phyloP scores from a whole-genome alignment of 2,329 filamentous ascomycete species.

The Aspergillus fumigatus region DNA sequence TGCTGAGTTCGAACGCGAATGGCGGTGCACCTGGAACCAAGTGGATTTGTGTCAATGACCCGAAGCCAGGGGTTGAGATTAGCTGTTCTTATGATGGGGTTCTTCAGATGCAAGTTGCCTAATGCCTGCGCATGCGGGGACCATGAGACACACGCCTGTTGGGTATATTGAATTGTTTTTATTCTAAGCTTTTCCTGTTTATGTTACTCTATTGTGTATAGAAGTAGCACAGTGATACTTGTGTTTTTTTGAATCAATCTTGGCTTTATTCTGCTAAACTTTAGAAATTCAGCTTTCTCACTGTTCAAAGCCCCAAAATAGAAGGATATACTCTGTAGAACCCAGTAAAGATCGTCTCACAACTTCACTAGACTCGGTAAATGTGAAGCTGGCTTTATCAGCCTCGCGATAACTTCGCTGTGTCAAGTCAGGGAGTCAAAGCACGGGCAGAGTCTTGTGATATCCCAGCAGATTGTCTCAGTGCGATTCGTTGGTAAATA shows the following conservation, averaged over 20 bases:
- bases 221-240: neutral
- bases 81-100: conserved; percentile 14
- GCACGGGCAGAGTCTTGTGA: no score
- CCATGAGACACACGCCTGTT: no score
- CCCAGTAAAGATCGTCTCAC: neutral
- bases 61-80: conserved; percentile 5
- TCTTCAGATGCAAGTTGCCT: conserved; percentile 5
- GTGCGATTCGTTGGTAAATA: neutral
- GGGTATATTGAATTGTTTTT: no score
- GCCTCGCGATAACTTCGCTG: no score
- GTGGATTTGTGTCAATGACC: conserved; percentile 17
- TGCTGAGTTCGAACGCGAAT: conserved; percentile 4
- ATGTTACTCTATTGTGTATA: no score
- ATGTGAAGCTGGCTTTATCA: no score
- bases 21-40: conserved; percentile 11
- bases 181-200: neutral
- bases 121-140: neutral
- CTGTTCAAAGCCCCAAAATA: neutral
- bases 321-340: neutral
- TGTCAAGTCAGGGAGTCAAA: neutral
- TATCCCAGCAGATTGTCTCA: neutral
- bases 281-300: neutral
- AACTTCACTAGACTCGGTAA: no score
- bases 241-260: no score
- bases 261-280: no score